phyloP scores from a whole-genome alignment of 164 flowering plant genomes.

The Stephania cephalantha region DNA sequence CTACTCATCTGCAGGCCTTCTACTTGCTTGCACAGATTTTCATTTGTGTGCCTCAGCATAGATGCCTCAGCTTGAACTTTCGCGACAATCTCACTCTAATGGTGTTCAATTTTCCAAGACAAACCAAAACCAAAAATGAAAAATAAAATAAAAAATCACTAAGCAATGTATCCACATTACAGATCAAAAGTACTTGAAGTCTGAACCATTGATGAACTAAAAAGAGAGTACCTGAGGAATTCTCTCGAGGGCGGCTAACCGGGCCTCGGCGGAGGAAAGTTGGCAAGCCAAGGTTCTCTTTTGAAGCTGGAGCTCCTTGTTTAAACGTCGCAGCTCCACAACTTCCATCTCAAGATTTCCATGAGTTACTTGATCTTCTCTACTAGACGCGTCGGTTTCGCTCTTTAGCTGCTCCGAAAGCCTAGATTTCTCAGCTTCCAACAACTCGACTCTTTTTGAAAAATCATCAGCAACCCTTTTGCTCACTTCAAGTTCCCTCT shows the following conservation, averaged over 20 bases:
- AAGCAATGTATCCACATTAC: too few species aligned
- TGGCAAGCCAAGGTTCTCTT: constrained; percentile 63
- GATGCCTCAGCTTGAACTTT: constrained; percentile 82
- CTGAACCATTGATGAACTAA: neutral
- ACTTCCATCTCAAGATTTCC: constrained; percentile 63
- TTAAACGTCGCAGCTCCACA: constrained; percentile 64
- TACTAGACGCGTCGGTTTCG: constrained; percentile 19
- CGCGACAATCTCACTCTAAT: constrained; percentile 55
- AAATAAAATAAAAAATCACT: too few species aligned
- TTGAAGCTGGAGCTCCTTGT: constrained; percentile 81
- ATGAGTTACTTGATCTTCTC: constrained; percentile 18
- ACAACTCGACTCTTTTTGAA: constrained; percentile 24
- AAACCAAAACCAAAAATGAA: too few species aligned
- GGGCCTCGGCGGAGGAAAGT: constrained; percentile 54
- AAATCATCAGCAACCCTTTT: constrained; percentile 39
- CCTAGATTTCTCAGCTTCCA: constrained; percentile 46
- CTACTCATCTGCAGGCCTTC: constrained; percentile 76
- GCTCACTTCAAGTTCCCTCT: constrained; percentile 43
- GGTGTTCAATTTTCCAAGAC: too few species aligned
- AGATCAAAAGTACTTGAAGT: neutral
- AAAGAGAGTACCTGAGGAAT: constrained; percentile 49
- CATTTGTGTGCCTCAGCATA: constrained; percentile 55
- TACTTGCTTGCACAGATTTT: constrained; percentile 74
- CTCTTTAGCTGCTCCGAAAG: constrained; percentile 36
- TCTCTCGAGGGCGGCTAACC: constrained; percentile 40